A percentile compares a stretch with the other conserved stretches of the same genome.
phyloP scores from a whole-genome alignment of 2,329 filamentous ascomycete genomes.

The Penicillium sp. region DNA sequence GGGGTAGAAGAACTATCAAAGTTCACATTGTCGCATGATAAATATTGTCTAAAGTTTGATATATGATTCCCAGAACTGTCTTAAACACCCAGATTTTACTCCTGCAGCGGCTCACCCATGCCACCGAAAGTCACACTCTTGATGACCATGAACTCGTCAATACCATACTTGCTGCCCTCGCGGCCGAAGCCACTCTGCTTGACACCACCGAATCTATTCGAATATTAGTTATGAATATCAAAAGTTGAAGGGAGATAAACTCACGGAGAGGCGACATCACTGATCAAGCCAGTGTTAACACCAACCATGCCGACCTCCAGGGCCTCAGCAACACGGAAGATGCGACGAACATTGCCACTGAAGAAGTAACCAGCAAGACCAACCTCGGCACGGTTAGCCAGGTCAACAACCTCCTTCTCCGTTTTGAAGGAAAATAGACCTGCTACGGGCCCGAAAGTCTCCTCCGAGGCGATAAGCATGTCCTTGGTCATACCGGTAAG shows the following conservation, averaged over 20 bases:
- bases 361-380: slow-evolving; percentile 96
- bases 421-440: slow-evolving; percentile 85
- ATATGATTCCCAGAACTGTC: background rate
- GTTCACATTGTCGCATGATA: background rate
- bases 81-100: slow-evolving; percentile 16
- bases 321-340: slow-evolving; percentile 61
- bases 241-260: slow-evolving; percentile 18
- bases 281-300: slow-evolving; percentile 70
- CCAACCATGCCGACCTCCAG: slow-evolving; percentile 53
- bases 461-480: slow-evolving; percentile 82
- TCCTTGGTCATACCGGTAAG: slow-evolving; percentile 80
- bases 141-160: slow-evolving; percentile 71
- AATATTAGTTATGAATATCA: slow-evolving; percentile 14
- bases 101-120: slow-evolving; percentile 59
- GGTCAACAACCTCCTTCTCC: slow-evolving; percentile 79
- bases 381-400: slow-evolving; percentile 80
- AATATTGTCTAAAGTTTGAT: background rate
- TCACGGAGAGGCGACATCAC: slow-evolving; percentile 53
- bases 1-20: background rate
- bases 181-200: slow-evolving; percentile 80
- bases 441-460: slow-evolving; percentile 94
- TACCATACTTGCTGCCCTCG: slow-evolving; percentile 74
- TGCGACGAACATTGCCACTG: slow-evolving; percentile 59
- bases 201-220: slow-evolving; percentile 68
- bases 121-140: slow-evolving; percentile 69